These are phyloP conservation scores for Stachybotrys chartarum DNA, from an alignment of 2,329 filamentous ascomycete genomes.

Conservation along the genomic window DNA sequence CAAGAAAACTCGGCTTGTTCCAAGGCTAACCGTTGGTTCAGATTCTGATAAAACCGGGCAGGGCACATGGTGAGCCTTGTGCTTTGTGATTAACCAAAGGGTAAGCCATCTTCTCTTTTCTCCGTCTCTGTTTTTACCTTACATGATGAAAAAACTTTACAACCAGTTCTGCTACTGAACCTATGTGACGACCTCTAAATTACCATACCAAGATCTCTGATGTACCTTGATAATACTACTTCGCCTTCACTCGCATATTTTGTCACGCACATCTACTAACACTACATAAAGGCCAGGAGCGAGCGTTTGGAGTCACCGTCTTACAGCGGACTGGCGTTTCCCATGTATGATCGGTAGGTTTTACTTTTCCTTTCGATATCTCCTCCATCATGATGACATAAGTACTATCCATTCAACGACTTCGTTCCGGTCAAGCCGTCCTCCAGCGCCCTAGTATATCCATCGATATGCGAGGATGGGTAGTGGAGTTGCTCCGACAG, in stretches of 20 bases:
- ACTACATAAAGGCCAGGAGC: no score
- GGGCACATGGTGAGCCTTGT: background rate
- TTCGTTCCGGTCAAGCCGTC: constrained; percentile 59
- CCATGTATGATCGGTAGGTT: no score
- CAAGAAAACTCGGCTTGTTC: no score
- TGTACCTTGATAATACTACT: constrained; percentile 7
- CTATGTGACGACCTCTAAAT: constrained; percentile 56
- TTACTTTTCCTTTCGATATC: background rate
- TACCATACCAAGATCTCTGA: constrained; percentile 60
- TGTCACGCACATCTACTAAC: no score
- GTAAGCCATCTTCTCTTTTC: no score
- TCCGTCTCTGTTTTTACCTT: constrained; percentile 12
- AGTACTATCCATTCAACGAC: constrained; percentile 74
- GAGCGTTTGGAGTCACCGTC: no score
- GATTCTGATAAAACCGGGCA: no score
- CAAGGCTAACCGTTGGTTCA: background rate
- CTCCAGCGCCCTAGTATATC: constrained; percentile 60
- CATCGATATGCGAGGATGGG: constrained; percentile 49
- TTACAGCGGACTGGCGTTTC: no score
- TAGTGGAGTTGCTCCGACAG: constrained; percentile 60
- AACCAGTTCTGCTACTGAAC: constrained; percentile 74
- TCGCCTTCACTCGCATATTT: no score
- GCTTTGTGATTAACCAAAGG: background rate
- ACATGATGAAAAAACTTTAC: constrained; percentile 57
- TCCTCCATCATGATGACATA: constrained; percentile 29